phyloP scores from a whole-genome alignment of 2,329 filamentous ascomycete species.

The Coniochaeta pulveracea region DNA sequence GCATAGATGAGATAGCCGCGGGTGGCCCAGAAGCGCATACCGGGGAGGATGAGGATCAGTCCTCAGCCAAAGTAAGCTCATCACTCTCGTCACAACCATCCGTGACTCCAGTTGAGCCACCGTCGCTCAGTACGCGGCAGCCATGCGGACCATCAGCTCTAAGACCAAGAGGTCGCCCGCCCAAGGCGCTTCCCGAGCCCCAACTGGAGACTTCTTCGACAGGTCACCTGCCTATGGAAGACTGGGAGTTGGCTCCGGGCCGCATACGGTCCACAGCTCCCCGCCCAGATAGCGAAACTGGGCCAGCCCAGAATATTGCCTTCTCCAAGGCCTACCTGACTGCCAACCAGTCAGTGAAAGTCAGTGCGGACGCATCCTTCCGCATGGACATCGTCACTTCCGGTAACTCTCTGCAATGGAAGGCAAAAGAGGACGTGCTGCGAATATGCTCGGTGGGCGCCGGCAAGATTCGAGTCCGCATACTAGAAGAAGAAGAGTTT shows the following conservation, averaged over 20 bases:
- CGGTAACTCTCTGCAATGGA: slow-evolving; percentile 11
- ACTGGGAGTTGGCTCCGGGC: slow-evolving; percentile 24
- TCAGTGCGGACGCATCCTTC: slow-evolving; percentile 16
- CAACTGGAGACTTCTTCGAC: no score
- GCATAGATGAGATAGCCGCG: no score
- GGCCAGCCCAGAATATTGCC: slow-evolving; percentile 13
- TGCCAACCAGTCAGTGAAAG: slow-evolving; percentile 12
- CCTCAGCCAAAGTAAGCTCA: no score
- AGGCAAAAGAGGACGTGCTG: slow-evolving; percentile 8
- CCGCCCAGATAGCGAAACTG: slow-evolving; percentile 7
- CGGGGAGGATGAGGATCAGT: no score
- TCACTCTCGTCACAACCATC: no score
- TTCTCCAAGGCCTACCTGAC: slow-evolving; percentile 22
- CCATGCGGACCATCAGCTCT: no score
- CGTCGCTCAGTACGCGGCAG: no score
- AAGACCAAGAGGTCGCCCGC: no score
- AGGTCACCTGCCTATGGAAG: slow-evolving; percentile 20
- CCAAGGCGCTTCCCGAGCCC: no score
- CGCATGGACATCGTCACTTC: slow-evolving; percentile 17
- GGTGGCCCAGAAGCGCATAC: no score
- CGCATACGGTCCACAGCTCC: slow-evolving; percentile 10
- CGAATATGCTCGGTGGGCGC: slow-evolving; percentile 17
- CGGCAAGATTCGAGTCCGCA: slow-evolving; percentile 19
- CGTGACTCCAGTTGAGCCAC: no score
- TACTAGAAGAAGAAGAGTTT: slow-evolving; percentile 14